Conservation (phyloP, 2,329 filamentous ascomycete genomes). For the Xylogone sp. region DNA sequence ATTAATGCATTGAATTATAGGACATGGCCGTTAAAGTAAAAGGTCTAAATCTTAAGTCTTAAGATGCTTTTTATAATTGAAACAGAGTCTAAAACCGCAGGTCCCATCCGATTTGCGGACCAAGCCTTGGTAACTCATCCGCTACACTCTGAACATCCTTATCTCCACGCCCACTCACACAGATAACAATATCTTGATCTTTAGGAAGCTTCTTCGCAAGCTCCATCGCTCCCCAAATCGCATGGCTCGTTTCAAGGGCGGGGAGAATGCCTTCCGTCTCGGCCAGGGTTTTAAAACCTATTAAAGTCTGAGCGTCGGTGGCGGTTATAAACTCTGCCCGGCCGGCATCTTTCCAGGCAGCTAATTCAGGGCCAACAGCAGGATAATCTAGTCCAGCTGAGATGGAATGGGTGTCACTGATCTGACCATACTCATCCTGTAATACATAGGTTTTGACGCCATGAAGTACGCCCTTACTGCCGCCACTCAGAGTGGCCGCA, state of each 20-base stretch:
- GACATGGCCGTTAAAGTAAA: too few relatives aligned
- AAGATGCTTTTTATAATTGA: too few relatives aligned
- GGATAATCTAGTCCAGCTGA: conserved; percentile 97
- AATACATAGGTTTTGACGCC: conserved; percentile 95
- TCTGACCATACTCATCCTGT: conserved; percentile 89
- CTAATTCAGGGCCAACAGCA: conserved; percentile 89
- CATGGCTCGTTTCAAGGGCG: conserved; percentile 89
- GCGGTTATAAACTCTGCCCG: conserved; percentile 87
- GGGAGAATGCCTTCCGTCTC: conserved; percentile 96
- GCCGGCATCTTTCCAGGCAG: conserved; percentile 85
- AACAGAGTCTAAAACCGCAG: conserved; percentile 56
- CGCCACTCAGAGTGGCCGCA: conserved; percentile 81
- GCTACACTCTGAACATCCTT: conserved; percentile 99
- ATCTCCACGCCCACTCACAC: conserved; percentile 87
- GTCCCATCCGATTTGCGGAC: conserved; percentile 80
- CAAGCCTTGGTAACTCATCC: conserved; percentile 83
- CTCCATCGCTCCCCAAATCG: conserved; percentile 83
- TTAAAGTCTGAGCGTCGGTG: conserved; percentile 86
- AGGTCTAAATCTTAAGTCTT: too few relatives aligned
- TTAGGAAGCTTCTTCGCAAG: conserved; percentile 89
- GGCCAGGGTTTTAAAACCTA: conserved; percentile 78
- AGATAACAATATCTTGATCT: conserved; percentile 88
- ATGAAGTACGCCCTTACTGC: conserved; percentile 88
- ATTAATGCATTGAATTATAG: too few relatives aligned
- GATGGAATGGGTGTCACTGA: conserved; percentile 91